Base-by-base conservation (phyloP, 805 yeast genomes). In the Pichia nanzhaoensis region DNA sequence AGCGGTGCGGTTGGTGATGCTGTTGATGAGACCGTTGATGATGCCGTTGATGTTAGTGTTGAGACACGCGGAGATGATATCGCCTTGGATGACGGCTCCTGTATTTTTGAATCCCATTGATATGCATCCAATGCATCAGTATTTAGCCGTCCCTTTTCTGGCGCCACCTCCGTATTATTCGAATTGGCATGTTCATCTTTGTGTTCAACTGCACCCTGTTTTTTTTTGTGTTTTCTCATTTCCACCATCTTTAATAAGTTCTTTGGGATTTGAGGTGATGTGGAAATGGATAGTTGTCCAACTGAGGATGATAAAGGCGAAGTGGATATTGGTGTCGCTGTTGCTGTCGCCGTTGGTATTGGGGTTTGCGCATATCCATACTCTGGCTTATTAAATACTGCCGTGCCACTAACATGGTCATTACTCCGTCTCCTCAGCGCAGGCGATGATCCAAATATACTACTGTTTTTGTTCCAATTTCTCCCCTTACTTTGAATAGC, bases 191-290 rank as follows among this genome's bases (percentile, higher is more conserved):
- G 24, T 34, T 34, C 16, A 12, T 34, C 22, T n/a, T 20, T 34
- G 21, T 18, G 20, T 36, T 36, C 16, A n/a, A n/a, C n/a, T 16
- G 28, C 4, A 6, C 6, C 12, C 12, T 39, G 34, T 30, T 39
- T 39, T 16, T 39, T 39, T 27, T 39, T 39, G 17, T 22, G 20
- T 55, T 68, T 67, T 27, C 73, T 64, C 59, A 59, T 68, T 57
- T 73, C 86, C 47, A 71, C 85, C 54, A 75, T 60, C 53, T 74
- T 69, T 34, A 81, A 60, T 16, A 81, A 65, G 37, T 77, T 77
- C 30, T 75, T 75, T 0, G 88, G 88, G 3, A 82, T 80, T 53
- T 82, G 84, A 1, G 88, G 88, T 1, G 86, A 80, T 4, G 78
- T 79, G 1, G 82, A 74, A 20, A 79, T 59, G 19, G 82, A 74